Evolutionary conservation across 805 yeast genomes (phyloP), one percentile per base, ranked within the genome.

Genomic region (Brettanomyces bruxellensis): DNA sequence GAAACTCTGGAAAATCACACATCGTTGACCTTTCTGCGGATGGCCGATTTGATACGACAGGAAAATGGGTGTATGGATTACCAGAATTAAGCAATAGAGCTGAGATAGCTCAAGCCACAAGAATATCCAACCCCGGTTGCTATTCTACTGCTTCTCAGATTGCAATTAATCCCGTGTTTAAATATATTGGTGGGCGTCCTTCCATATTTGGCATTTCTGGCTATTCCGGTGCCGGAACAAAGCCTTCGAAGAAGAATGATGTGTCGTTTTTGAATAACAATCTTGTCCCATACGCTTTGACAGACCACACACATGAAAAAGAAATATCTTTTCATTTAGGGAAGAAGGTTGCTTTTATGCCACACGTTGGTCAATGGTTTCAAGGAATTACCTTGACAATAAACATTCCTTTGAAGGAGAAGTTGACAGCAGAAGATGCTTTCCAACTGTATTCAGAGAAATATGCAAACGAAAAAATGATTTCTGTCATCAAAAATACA

Each of bases 341-440:
- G 3, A 67, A 70, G 39, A 76, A 79, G 34, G 88, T 93, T 43
- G 91, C 95, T 4, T 93, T 93, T 65, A 79, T 86, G 53, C 99
- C 99, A 22, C 99, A 93, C 60, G 99, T 93, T 49, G 99, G 97
- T 2, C 95, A 85, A 64, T 93, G 99, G 99, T 93, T 93, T 80
- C 98, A 95, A 69, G 99, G 99, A 56, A 93, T 93, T 55, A 76
- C 96, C 1, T 86, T 86, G 59, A 91, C 99, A 22, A 83, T 93
- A 46, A 81, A 88, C 38, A 85, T 93, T 49, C 99, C 99, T 45
- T 76, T 93, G 59, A 82, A 78, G 57, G 71, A 76, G 51, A 72
- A 78, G 45, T 68, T 90, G 53, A 78, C 91, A 7, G 75, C 93
- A 9, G 79, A 95, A 62, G 95, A 88, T 48, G 76, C 89, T 53